Evolutionary conservation across 768 basidiomycete species (phyloP), one percentile per base, ranked within the genome.

Genomic region (Naematelia encephala): DNA sequence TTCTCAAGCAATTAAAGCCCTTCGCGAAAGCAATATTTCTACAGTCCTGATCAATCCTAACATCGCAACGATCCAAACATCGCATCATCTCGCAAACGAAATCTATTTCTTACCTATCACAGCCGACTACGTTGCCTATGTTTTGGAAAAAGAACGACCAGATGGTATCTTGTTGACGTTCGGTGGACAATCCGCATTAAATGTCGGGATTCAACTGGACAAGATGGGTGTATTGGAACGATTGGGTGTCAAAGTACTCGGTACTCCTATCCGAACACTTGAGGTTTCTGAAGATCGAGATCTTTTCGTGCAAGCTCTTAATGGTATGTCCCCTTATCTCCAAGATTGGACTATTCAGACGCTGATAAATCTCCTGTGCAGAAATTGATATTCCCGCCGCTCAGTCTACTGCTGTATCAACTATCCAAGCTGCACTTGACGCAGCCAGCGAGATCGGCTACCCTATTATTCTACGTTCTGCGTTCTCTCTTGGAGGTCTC

Each of bases 31-130:
- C 77, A 93, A 93, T 54, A 87, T 99, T 52, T 84, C 89, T 56
- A 90, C 91, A 28, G 86, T 99, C 63, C 86, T 99, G 63, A 91
- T 99, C 78, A 99, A 98, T 78, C 96, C 96, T 48, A 98, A 99
- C 75, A 97, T 98, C 64, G 94, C 96, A 44, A 98, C 96, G 27
- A 97, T 94, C 88, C 96, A 99, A 79, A 98, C 96, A 1, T 97
- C 93, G 5, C 96, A 99, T 75, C 87, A 97, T 77, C 82, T 99
- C 63, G 96, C 96, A 26, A 88, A 88, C 1, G 90, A 97, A 76
- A 91, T 98, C 67, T 99, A 98, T 80, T 99, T 98, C 80, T 79
- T 99, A 30, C 96, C 96, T 48, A 85, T 99, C 70, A 97, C 96
- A 0, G 80, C 90, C 52, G 96, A 98, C 78, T 98, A 98, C 78